A percentile compares a stretch with the other conserved stretches of the same genome.
Conservation (phyloP, 352 stramenopile genomes). For the Phytophthora hybrid region DNA sequence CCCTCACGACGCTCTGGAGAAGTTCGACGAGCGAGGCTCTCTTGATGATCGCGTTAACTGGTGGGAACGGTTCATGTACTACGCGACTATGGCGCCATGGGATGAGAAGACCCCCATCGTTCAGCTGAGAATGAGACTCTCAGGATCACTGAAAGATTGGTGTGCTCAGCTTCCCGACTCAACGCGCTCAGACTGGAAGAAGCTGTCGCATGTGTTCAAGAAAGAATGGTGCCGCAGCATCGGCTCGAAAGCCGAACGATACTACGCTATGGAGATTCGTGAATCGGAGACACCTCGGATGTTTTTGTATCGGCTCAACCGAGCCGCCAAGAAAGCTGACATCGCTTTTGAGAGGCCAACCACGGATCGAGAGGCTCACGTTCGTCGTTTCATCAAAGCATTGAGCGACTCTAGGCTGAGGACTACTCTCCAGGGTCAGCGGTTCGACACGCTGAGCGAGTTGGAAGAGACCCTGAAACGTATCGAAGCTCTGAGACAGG, state of each 20-base stretch:
- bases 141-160: neutral
- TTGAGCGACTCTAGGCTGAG: neutral
- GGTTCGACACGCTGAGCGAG: neutral
- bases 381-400: neutral
- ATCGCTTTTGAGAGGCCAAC: neutral
- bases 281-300: neutral
- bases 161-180: neutral
- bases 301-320: neutral
- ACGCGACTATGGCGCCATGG: conserved; percentile 1
- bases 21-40: neutral
- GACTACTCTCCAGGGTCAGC: neutral
- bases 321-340: neutral
- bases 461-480: neutral
- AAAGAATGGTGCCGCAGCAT: neutral
- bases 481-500: neutral
- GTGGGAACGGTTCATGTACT: conserved; percentile 15
- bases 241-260: neutral
- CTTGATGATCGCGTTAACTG: conserved; percentile 3
- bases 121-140: neutral
- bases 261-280: neutral
- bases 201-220: neutral
- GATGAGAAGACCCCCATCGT: neutral
- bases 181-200: neutral
- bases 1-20: neutral
- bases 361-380: neutral